These are phyloP conservation scores for Teunomyces pallodes DNA, from an alignment of 805 yeast species.

Conservation along the genomic window DNA sequence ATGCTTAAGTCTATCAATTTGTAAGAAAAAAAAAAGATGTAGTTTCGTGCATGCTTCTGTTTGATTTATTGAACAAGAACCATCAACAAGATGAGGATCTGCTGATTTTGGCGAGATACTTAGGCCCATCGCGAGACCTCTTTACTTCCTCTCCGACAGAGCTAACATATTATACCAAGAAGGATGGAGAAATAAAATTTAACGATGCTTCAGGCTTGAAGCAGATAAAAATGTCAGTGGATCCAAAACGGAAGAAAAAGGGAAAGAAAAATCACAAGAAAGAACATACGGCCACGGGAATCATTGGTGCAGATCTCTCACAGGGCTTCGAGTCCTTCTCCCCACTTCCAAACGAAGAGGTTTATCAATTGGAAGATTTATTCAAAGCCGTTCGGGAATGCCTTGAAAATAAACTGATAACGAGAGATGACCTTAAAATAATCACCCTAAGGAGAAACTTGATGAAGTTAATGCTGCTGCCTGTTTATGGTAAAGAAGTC, in stretches of 20 bases:
- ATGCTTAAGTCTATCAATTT: background rate
- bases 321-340: constrained; percentile 14
- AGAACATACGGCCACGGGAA: constrained; percentile 5
- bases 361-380: constrained; percentile 17
- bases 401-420: constrained; percentile 2
- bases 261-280: background rate
- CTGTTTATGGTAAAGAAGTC: constrained; percentile 12
- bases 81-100: background rate
- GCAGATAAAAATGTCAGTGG: background rate
- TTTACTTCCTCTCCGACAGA: background rate
- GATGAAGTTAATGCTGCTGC: constrained; percentile 17
- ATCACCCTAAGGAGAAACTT: constrained; percentile 18
- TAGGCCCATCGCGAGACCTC: constrained; percentile 1
- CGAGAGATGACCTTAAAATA: constrained; percentile 9
- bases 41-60: background rate
- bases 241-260: background rate
- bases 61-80: background rate
- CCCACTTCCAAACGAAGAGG: constrained; percentile 8
- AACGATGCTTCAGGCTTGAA: constrained; percentile 8
- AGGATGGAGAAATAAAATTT: background rate
- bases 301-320: constrained; percentile 19
- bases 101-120: background rate
- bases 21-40: background rate
- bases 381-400: constrained; percentile 9
- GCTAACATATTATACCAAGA: background rate